Evolutionary conservation across 2,329 filamentous ascomycete species (phyloP).

Genomic region (Colletotrichum sp.): DNA sequence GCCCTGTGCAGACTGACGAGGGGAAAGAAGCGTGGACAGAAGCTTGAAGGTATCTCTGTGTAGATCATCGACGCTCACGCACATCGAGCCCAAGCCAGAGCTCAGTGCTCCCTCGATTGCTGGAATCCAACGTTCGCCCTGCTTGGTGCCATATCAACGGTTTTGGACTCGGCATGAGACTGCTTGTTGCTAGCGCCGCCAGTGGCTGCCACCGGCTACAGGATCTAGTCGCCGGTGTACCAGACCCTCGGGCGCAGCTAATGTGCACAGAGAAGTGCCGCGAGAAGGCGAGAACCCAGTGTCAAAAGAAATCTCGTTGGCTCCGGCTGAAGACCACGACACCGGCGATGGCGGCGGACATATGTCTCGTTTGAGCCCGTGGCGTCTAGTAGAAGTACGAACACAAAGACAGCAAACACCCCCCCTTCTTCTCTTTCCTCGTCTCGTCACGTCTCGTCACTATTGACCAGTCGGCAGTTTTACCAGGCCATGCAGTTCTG

Average conservation of each 20-base stretch:
- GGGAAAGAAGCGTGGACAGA: not conserved
- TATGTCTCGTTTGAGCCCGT: not conserved
- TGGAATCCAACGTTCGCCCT: not conserved
- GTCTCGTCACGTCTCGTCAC: not conserved
- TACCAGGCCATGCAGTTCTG: not conserved
- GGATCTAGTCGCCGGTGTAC: conserved; percentile 6
- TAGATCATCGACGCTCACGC: not conserved
- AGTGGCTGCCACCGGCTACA: not conserved
- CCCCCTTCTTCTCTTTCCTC: not conserved
- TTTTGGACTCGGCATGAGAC: not conserved
- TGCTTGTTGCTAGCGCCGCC: not conserved
- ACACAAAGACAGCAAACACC: not conserved
- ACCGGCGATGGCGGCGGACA: not conserved
- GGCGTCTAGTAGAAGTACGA: not conserved
- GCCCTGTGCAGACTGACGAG: not conserved
- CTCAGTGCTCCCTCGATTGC: not conserved
- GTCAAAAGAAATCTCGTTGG: not conserved
- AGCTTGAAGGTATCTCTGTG: not conserved
- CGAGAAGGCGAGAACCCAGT: not conserved
- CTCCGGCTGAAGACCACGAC: not conserved
- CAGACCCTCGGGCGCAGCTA: conserved; percentile 10
- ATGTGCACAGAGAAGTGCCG: not conserved
- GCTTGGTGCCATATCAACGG: not conserved
- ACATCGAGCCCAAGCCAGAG: not conserved
- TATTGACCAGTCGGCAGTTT: not conserved